phyloP scores from a whole-genome alignment of 164 flowering plant genomes.

The Magnolia kwangsiensis region DNA sequence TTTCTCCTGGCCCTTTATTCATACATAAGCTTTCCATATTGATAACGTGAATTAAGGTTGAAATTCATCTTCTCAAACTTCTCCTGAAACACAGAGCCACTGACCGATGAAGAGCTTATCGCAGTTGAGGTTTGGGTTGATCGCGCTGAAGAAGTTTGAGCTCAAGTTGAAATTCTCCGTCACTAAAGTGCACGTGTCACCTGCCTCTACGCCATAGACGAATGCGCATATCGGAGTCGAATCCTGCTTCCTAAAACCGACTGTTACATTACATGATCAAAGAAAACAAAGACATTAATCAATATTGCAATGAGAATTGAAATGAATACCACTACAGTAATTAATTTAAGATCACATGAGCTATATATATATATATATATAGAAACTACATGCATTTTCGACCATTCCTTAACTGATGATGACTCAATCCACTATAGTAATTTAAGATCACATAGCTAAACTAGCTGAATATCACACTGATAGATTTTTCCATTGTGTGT shows the following conservation, averaged over 20 bases:
- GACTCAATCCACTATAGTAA: no score
- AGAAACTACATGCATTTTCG: no score
- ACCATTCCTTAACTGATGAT: no score
- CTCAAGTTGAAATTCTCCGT: not conserved
- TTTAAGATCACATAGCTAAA: no score
- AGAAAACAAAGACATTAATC: not conserved
- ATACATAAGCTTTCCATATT: not conserved
- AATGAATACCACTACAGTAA: no score
- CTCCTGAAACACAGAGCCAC: not conserved
- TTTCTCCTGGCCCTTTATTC: not conserved
- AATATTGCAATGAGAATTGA: no score
- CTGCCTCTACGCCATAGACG: not conserved
- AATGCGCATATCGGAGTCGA: not conserved
- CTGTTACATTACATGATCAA: not conserved
- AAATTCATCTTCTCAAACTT: not conserved
- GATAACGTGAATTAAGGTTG: not conserved
- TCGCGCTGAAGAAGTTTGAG: not conserved
- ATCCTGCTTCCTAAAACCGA: not conserved
- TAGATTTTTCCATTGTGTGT: no score
- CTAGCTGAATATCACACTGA: no score
- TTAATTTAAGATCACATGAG: no score
- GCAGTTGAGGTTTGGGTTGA: not conserved
- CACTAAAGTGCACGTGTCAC: not conserved
- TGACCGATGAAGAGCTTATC: not conserved
- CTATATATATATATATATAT: no score